Base-by-base conservation (phyloP, 2,329 filamentous ascomycete species). In the Fusarium tricinctum region DNA sequence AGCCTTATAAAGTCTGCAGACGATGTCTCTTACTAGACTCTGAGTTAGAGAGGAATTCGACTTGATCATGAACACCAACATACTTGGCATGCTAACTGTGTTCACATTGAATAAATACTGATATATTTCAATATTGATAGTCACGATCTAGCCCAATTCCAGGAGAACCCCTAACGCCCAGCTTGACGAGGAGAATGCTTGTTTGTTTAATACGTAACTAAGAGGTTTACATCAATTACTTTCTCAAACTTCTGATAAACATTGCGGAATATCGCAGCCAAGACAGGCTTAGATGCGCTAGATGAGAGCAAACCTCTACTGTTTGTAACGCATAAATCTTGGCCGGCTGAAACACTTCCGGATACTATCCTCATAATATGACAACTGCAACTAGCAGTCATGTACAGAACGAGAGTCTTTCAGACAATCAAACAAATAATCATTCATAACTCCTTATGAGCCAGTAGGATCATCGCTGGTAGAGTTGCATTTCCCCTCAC, bases 401-500 rank as follows among this genome's bases (percentile, higher is more conserved):
- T 42, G 7, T 26, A 26, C 7, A 23, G 22, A 23, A 23, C 22
- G 22, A 23, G 5, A 23, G 2, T 23, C 7, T 23, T 6, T 23
- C 5, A 23, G 7, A 23, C 7, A 23, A 23, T 26, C 23, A 9
- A 26, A 26, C 9, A 2, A 26, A 26, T 26, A 15, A 39, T 23
- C 22, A 35, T 10, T 30, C 35, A 39, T 26, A 19, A 13, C 15
- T 61, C 17, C 39, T 26, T 40, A 23, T 17, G 8, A 26, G 12
- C n/a, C 26, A 32, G 14, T 19, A 28, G 33, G 28, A 30, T 10
- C 35, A 61, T 43, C 17, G 35, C 15, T 19, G 43, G 39, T 63
- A 17, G 28, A 42, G 26, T 39, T 32, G 23, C 28, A 43, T 44
- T 64, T 48, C 62, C 62, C 59, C 53, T 68, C 64, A 35, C 6